Conservation (phyloP, 768 basidiomycete genomes). For the Collybia mongolica region DNA sequence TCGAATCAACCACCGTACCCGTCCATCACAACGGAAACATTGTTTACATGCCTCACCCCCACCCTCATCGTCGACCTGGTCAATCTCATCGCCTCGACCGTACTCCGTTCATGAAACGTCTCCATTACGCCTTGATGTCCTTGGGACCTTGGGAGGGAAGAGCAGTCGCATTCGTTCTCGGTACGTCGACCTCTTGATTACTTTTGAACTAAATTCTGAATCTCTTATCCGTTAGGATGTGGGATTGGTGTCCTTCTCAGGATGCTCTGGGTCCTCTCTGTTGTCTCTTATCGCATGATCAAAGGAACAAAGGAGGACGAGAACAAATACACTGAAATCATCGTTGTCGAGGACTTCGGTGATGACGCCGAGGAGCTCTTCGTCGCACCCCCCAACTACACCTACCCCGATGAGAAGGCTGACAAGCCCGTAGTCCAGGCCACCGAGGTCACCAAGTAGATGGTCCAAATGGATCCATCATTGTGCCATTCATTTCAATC, state of each 20-base stretch:
- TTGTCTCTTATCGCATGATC: constrained; percentile 60
- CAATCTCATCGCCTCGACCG: constrained; percentile 24
- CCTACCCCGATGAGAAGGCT: constrained; percentile 49
- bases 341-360: constrained; percentile 41
- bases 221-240: constrained; percentile 53
- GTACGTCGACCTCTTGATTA: constrained; percentile 27
- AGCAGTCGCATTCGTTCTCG: constrained; percentile 80
- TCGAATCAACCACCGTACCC: constrained; percentile 4
- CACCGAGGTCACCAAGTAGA: no score
- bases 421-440: constrained; percentile 2
- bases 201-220: background rate
- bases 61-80: constrained; percentile 19
- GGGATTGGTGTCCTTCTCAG: constrained; percentile 80
- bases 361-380: constrained; percentile 43
- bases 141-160: constrained; percentile 85
- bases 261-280: constrained; percentile 73
- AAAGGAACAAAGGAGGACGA: constrained; percentile 40
- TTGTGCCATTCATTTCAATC: no score
- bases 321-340: constrained; percentile 33
- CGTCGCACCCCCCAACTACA: constrained; percentile 57
- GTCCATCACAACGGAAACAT: constrained; percentile 4
- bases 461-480: no score
- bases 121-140: constrained; percentile 63
- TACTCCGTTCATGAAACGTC: constrained; percentile 52
- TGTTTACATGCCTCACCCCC: constrained; percentile 20